Evolutionary conservation across 306 rosid genomes (phyloP).

Genomic region (Parietaria judaica): DNA sequence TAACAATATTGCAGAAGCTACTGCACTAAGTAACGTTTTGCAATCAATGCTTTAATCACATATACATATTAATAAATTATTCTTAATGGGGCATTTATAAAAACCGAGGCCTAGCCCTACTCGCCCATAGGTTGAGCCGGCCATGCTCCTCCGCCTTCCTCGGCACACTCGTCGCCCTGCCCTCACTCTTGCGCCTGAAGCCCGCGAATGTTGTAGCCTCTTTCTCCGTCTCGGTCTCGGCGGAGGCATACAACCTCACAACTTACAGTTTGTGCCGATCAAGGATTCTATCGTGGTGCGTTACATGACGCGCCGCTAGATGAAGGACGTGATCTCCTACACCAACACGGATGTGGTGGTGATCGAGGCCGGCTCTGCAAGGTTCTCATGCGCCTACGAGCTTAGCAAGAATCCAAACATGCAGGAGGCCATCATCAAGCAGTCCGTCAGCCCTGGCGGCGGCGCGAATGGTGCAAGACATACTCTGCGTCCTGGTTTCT

Average conservation of each 20-base stretch:
- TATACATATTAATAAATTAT: too few species aligned
- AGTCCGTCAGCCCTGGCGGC: too few species aligned
- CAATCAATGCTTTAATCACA: too few species aligned
- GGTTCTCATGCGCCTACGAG: conserved; percentile 91
- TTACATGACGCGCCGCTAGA: conserved; percentile 90
- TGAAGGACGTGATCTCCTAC: conserved; percentile 88
- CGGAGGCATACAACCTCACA: conserved; percentile 33
- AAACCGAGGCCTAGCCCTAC: too few species aligned
- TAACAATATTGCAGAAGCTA: too few species aligned
- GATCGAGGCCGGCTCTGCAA: conserved; percentile 86
- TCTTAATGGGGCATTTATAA: too few species aligned
- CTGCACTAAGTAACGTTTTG: too few species aligned
- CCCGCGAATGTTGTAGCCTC: conserved; percentile 18
- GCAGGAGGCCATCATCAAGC: conserved; percentile 62
- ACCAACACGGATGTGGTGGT: conserved; percentile 86
- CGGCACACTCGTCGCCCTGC: conserved; percentile 14
- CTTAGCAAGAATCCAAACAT: conserved; percentile 75
- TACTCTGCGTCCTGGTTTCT: too few species aligned
- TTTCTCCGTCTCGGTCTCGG: conserved; percentile 26
- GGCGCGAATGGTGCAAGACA: too few species aligned
- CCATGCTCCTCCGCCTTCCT: conserved; percentile 47
- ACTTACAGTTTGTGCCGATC: conserved; percentile 33
- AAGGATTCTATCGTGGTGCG: conserved; percentile 65
- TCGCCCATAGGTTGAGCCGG: too few species aligned
- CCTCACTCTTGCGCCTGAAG: conserved; percentile 5